Evolutionary conservation across 1,139 yeast species (phyloP).

Genomic region (Candida freyschussii): DNA sequence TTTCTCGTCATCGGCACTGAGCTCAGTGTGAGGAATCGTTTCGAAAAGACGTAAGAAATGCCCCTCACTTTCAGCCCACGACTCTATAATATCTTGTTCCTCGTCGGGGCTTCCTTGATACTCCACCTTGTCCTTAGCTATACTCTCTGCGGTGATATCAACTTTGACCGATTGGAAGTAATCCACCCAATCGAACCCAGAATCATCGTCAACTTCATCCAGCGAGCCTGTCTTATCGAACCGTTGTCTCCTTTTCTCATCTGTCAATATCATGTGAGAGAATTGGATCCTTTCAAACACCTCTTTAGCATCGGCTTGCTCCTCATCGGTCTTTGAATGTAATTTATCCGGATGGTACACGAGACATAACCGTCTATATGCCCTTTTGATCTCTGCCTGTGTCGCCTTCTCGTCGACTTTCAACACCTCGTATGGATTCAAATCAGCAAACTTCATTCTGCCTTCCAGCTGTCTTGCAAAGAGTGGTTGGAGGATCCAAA

Average conservation of each 20-base stretch:
- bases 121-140: slow-evolving; percentile 59
- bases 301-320: slow-evolving; percentile 35
- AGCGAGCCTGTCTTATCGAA: slow-evolving; percentile 70
- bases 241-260: slow-evolving; percentile 46
- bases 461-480: neutral
- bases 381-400: slow-evolving; percentile 57
- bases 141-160: slow-evolving; percentile 69
- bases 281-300: slow-evolving; percentile 68
- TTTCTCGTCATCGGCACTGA: slow-evolving; percentile 53
- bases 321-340: slow-evolving; percentile 36
- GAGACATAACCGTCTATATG: slow-evolving; percentile 68
- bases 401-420: slow-evolving; percentile 38
- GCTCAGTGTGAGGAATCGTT: slow-evolving; percentile 70
- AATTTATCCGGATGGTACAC: slow-evolving; percentile 77
- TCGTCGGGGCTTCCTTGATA: slow-evolving; percentile 73
- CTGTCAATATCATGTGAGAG: slow-evolving; percentile 67
- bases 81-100: slow-evolving; percentile 52
- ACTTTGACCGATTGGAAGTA: slow-evolving; percentile 52
- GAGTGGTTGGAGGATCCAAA: no score
- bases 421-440: slow-evolving; percentile 65
- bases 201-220: slow-evolving; percentile 43
- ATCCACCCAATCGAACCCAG: slow-evolving; percentile 52
- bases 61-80: slow-evolving; percentile 60
- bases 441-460: slow-evolving; percentile 39
- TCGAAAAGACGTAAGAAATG: slow-evolving; percentile 68